Conservation (phyloP, 1,284 basidiomycete species). For the Porodaedalea pini region DNA sequence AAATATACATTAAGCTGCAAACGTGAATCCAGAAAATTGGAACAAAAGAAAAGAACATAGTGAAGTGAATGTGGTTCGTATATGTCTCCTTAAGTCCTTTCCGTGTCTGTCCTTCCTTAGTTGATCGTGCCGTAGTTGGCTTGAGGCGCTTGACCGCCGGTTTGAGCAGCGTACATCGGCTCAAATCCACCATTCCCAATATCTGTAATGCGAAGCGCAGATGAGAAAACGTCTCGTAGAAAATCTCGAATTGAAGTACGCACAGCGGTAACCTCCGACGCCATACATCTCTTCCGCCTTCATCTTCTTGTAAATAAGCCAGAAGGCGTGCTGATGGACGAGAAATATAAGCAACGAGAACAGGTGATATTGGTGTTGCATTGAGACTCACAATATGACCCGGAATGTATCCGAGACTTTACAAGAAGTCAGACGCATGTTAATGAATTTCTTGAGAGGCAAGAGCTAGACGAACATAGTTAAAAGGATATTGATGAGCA, state of each 20-base stretch:
- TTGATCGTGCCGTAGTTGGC: slow-evolving; percentile 41
- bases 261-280: slow-evolving; percentile 46
- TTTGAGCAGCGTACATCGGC: slow-evolving; percentile 35
- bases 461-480: slow-evolving; percentile 50
- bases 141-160: slow-evolving; percentile 26
- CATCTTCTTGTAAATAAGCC: slow-evolving; percentile 56
- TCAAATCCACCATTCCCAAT: slow-evolving; percentile 54
- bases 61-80: no score
- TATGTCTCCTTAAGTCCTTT: no score
- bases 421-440: slow-evolving; percentile 10
- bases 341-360: background rate
- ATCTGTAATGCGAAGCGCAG: slow-evolving; percentile 34
- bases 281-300: slow-evolving; percentile 61
- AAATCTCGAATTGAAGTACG: slow-evolving; percentile 22
- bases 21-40: no score
- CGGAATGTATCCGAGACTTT: slow-evolving; percentile 71
- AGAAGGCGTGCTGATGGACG: slow-evolving; percentile 41
- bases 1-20: no score
- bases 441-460: background rate
- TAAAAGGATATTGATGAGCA: slow-evolving; percentile 76
- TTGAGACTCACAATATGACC: slow-evolving; percentile 64
- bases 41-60: no score
- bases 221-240: background rate
- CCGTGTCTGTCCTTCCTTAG: no score
- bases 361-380: slow-evolving; percentile 17